These are phyloP conservation scores for Didymella exigua DNA, from an alignment of 2,329 filamentous ascomycete species.

Conservation along the genomic window DNA sequence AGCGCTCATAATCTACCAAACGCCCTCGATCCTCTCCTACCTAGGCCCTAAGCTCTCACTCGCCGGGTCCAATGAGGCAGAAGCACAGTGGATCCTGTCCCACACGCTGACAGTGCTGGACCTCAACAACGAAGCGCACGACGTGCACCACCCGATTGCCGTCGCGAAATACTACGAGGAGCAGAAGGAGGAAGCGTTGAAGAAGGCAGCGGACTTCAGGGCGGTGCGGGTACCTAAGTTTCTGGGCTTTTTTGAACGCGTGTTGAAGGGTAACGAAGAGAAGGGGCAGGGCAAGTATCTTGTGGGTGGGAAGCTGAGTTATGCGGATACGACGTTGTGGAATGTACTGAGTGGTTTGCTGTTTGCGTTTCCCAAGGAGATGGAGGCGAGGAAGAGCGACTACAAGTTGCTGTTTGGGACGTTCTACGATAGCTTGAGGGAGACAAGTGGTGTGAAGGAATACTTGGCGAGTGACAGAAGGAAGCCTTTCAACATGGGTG, in stretches of 20 bases:
- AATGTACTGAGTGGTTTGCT: constrained; percentile 64
- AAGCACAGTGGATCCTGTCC: constrained; percentile 64
- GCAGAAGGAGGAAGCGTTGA: constrained; percentile 70
- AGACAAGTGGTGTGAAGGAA: constrained; percentile 66
- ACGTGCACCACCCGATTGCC: constrained; percentile 75
- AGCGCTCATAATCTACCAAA: constrained; percentile 68
- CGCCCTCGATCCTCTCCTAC: constrained; percentile 74
- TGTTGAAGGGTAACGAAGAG: constrained; percentile 63
- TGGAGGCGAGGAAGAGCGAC: constrained; percentile 61
- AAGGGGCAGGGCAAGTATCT: constrained; percentile 66
- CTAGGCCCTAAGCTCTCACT: constrained; percentile 67
- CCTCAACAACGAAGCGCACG: constrained; percentile 73
- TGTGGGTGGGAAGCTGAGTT: constrained; percentile 68
- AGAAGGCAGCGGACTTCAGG: constrained; percentile 63
- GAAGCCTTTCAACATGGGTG: constrained; percentile 65
- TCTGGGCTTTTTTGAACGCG: constrained; percentile 71
- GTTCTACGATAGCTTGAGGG: constrained; percentile 68
- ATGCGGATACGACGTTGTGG: constrained; percentile 76
- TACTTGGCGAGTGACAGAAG: constrained; percentile 72
- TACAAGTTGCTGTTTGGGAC: constrained; percentile 65
- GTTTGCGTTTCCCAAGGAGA: constrained; percentile 73
- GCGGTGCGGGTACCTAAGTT: constrained; percentile 72
- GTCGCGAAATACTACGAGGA: constrained; percentile 70
- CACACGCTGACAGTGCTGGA: constrained; percentile 74
- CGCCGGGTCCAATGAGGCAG: constrained; percentile 56